Evolutionary conservation across 495 filamentous ascomycete genomes (phyloP).

Genomic region (Penicillium parvum): DNA sequence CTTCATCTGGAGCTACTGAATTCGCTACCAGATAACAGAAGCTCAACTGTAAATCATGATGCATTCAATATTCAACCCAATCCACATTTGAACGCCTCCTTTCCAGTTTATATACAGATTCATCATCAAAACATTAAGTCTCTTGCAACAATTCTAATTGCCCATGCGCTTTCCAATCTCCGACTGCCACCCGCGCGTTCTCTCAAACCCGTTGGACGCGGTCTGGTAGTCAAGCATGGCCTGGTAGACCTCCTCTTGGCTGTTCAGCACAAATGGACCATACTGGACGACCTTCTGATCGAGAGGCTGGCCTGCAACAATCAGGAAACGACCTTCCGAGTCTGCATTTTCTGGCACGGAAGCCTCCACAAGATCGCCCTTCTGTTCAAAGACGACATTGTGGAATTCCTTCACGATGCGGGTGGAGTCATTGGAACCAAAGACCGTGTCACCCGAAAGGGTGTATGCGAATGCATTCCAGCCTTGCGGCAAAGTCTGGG

Average conservation of each 20-base stretch:
- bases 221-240: constrained; percentile 86
- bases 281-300: constrained; percentile 95
- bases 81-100: constrained; percentile 1
- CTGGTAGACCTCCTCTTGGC: constrained; percentile 81
- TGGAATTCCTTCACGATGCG: constrained; percentile 65
- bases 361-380: constrained; percentile 68
- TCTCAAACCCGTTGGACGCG: constrained; percentile 85
- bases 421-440: constrained; percentile 56
- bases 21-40: too few relatives aligned
- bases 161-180: constrained; percentile 89
- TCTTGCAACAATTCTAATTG: constrained; percentile 16
- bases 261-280: constrained; percentile 86
- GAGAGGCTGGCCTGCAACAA: constrained; percentile 80
- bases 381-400: constrained; percentile 84
- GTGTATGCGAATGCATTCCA: constrained; percentile 94
- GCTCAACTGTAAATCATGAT: constrained; percentile 1
- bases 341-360: constrained; percentile 66
- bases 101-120: constrained; percentile 1
- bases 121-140: constrained; percentile 3
- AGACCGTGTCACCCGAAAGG: constrained; percentile 62
- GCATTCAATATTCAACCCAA: constrained; percentile 2
- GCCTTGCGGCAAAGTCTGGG: constrained; percentile 68
- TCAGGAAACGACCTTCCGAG: constrained; percentile 63
- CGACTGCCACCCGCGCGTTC: constrained; percentile 76
- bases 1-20: too few relatives aligned